Percentiles rank a stretch among this genome's conserved stretches.
These are phyloP conservation scores for Citrus medica DNA, from an alignment of 345 rosid species.

Conservation along the genomic window DNA sequence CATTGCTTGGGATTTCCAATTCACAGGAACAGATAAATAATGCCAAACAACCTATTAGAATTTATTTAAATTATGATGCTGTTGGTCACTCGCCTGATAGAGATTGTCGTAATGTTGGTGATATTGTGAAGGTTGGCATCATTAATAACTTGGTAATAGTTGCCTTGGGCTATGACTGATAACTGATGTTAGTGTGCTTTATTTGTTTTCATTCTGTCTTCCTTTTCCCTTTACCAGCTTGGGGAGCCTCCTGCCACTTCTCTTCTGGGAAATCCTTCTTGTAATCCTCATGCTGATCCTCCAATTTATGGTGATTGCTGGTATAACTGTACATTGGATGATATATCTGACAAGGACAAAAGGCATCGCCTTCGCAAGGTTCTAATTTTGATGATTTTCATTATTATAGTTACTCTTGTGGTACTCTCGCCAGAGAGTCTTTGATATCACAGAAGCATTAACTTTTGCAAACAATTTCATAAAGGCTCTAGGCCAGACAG, in stretches of 20 bases:
- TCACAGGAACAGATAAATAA: constrained; percentile 32
- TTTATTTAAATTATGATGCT: constrained; percentile 94
- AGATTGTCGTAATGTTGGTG: constrained; percentile 82
- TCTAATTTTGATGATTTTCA: background rate
- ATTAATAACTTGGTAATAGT: constrained; percentile 7
- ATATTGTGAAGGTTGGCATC: constrained; percentile 78
- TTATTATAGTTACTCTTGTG: background rate
- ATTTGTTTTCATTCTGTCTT: constrained; percentile 3
- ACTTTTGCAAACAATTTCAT: constrained; percentile 25
- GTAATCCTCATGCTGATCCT: constrained; percentile 73
- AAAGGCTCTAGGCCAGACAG: constrained; percentile 96
- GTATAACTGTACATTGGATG: constrained; percentile 95
- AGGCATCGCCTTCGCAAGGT: constrained; percentile 90
- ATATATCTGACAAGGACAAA: constrained; percentile 88
- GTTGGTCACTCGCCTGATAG: constrained; percentile 93
- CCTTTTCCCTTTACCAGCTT: constrained; percentile 42
- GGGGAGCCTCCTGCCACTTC: constrained; percentile 80
- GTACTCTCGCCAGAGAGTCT: background rate
- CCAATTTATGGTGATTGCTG: constrained; percentile 91
- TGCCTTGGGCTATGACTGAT: background rate
- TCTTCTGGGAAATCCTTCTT: constrained; percentile 53
- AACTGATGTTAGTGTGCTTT: constrained; percentile 17
- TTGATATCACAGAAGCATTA: constrained; percentile 16
- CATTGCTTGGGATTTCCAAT: constrained; percentile 56
- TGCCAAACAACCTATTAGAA: constrained; percentile 85